These are phyloP conservation scores for Trametes cingulata DNA, from an alignment of 768 basidiomycete species.

Conservation along the genomic window DNA sequence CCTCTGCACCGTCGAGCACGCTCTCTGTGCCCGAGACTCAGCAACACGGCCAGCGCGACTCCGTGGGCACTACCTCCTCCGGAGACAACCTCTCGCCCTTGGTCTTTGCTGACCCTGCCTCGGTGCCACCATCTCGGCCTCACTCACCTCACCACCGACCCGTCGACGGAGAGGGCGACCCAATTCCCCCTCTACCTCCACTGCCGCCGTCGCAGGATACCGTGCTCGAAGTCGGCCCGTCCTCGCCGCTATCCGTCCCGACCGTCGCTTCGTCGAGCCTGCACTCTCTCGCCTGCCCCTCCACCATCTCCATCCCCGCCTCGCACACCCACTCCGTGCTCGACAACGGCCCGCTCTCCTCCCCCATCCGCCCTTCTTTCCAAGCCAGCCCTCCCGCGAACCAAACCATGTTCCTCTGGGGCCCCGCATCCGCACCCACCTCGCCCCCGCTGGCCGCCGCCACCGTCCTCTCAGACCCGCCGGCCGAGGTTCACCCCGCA, in stretches of 20 bases:
- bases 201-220: neutral
- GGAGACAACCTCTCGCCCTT: slow-evolving; percentile 21
- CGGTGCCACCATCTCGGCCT: neutral
- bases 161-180: neutral
- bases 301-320: slow-evolving; percentile 4
- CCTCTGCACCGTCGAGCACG: slow-evolving; percentile 26
- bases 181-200: neutral
- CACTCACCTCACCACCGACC: neutral
- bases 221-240: neutral
- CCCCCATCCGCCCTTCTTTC: slow-evolving; percentile 11
- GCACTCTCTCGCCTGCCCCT: slow-evolving; percentile 11
- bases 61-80: neutral
- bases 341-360: neutral
- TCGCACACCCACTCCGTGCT: neutral
- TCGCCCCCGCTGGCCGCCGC: neutral
- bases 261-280: slow-evolving; percentile 5
- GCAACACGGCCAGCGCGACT: slow-evolving; percentile 9
- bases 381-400: slow-evolving; percentile 11
- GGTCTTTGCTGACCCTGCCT: slow-evolving; percentile 6
- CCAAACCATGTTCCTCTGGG: slow-evolving; percentile 8
- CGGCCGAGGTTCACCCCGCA: slow-evolving; percentile 3
- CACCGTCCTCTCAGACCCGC: slow-evolving; percentile 6
- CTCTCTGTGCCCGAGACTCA: slow-evolving; percentile 2
- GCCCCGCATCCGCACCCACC: slow-evolving; percentile 7
- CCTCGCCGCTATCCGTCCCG: slow-evolving; percentile 3